phyloP scores from a whole-genome alignment of 805 yeast genomes.

The Starmerella asiatica region DNA sequence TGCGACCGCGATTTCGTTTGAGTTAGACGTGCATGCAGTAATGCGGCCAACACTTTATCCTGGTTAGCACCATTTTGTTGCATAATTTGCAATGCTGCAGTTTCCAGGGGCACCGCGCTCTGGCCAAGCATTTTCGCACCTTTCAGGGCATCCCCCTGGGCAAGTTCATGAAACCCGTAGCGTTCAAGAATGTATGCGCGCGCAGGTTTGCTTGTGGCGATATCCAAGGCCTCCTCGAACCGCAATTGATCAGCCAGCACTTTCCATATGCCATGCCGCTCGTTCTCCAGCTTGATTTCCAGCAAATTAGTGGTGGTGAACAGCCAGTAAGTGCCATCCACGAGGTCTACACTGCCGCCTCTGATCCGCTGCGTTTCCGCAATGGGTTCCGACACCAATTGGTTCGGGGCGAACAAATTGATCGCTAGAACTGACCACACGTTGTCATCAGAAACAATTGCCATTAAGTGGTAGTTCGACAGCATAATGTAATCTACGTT shows the following conservation, averaged over 20 bases:
- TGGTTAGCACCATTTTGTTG: constrained; percentile 24
- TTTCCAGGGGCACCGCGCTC: constrained; percentile 56
- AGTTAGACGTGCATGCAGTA: constrained; percentile 16
- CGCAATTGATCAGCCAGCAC: constrained; percentile 37
- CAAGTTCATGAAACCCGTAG: constrained; percentile 41
- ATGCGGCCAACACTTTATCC: constrained; percentile 29
- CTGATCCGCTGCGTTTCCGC: constrained; percentile 28
- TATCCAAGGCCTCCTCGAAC: constrained; percentile 52
- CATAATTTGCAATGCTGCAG: constrained; percentile 45
- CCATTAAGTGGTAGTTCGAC: constrained; percentile 13
- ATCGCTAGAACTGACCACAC: constrained; percentile 1
- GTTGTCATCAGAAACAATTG: not conserved
- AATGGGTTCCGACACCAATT: constrained; percentile 34
- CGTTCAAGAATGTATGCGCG: constrained; percentile 38
- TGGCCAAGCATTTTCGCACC: constrained; percentile 47
- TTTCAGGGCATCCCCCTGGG: constrained; percentile 21
- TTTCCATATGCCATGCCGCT: constrained; percentile 64
- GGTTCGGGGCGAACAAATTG: constrained; percentile 25
- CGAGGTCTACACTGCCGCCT: constrained; percentile 40
- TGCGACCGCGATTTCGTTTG: constrained; percentile 30
- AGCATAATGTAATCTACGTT: constrained; percentile 2
- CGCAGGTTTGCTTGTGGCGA: constrained; percentile 26
- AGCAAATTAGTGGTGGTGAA: constrained; percentile 46
- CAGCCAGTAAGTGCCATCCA: constrained; percentile 59
- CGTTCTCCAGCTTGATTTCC: constrained; percentile 56